Evolutionary conservation across 73 alveolate genomes (phyloP), one percentile per base, ranked within the genome.

Genomic region (Paraurostyla sp.): DNA sequence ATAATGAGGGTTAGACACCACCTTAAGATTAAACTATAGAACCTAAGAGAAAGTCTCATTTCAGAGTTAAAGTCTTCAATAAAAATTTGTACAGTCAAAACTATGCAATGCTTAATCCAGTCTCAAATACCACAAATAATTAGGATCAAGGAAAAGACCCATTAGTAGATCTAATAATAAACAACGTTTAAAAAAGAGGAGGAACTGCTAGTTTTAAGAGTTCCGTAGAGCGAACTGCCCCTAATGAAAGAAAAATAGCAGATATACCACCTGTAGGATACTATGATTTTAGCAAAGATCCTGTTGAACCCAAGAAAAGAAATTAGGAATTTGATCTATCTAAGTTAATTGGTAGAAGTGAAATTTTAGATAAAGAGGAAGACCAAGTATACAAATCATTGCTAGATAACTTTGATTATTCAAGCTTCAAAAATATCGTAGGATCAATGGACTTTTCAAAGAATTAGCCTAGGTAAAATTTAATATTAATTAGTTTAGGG

Each of bases 181-280:
- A 54, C 15, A 54, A 54, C 69, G 15, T 20, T 54, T 6, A 20
- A 1, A 65, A 65, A 38, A 33, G 82, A 20, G 9, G 82, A 38
- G 82, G 82, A 38, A 65, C 82, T 38, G 82, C 82, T 18, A 65
- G 58, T 65, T 65, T 65, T 30, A 65, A 65, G 41, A 65, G 82
- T 65, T 65, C 82, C 1, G 41, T 65, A 2, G 82, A 65, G 7
- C 35, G 82, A 65, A 18, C 16, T 18, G 32, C 30, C 25, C 16
- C 25, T 13, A 32, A 13, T 6, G 33, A 22, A 4, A 38, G 41
- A n/a, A n/a, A n/a, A 22, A 65, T 18, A 38, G 56, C 32, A 18
- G 7, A 35, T 18, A 58, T 58, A 3, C 82, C 82, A 7, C 82
- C 82, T 16, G 35, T 65, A 4, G 82, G 82, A 16, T 38, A 16